Conservation (phyloP, 2,329 filamentous ascomycete genomes). For the Aotearoamyces nothofagi region DNA sequence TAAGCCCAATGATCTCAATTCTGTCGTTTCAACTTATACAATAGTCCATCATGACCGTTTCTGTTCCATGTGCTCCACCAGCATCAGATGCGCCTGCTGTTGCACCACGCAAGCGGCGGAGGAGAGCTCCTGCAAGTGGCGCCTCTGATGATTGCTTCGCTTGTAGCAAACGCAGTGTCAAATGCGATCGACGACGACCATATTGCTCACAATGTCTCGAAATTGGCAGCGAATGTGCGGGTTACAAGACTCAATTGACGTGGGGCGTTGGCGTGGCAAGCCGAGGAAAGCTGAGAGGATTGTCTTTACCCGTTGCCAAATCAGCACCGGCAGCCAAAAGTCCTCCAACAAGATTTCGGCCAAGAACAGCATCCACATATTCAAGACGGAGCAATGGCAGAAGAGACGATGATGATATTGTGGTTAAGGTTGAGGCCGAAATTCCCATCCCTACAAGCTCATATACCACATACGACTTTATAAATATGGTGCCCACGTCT, state of each 20-base stretch:
- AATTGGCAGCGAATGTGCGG: constrained; percentile 80
- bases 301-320: constrained; percentile 60
- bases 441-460: constrained; percentile 10
- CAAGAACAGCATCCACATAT: too few species aligned
- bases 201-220: constrained; percentile 94
- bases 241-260: constrained; percentile 92
- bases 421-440: constrained; percentile 17
- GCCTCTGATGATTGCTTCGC: constrained; percentile 92
- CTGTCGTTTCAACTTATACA: too few species aligned
- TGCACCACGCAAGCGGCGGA: constrained; percentile 47
- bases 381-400: too few species aligned
- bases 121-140: constrained; percentile 76
- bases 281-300: constrained; percentile 80
- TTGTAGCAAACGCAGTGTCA: constrained; percentile 67
- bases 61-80: constrained; percentile 17
- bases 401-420: constrained; percentile 14
- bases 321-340: constrained; percentile 29
- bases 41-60: constrained; percentile 19
- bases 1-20: too few species aligned
- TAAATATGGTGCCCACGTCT: constrained; percentile 21
- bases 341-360: constrained; percentile 14
- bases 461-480: constrained; percentile 23
- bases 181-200: constrained; percentile 81
- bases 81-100: constrained; percentile 15
- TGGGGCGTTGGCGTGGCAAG: constrained; percentile 95